Percentiles rank a stretch among this genome's conserved stretches.
Evolutionary conservation across 805 yeast species (phyloP).

Genomic region (Kuraishia capsulata): DNA sequence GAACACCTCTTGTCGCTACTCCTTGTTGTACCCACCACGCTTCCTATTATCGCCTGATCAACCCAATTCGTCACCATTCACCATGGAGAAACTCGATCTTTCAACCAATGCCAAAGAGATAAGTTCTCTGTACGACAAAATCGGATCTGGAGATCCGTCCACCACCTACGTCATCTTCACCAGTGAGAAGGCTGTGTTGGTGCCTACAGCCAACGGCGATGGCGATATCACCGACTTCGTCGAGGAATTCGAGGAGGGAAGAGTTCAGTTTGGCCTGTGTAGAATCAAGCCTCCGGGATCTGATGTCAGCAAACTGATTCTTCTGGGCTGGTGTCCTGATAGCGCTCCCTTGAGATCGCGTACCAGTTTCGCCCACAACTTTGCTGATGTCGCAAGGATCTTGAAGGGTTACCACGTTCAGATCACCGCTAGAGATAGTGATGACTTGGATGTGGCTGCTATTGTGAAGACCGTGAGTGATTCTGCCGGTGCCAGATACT

Average conservation of each 20-base stretch:
- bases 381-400: slow-evolving; percentile 63
- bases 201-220: slow-evolving; percentile 41
- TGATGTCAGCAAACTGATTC: slow-evolving; percentile 72
- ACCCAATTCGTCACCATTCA: too few relatives aligned
- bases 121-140: slow-evolving; percentile 65
- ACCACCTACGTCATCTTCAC: slow-evolving; percentile 75
- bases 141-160: slow-evolving; percentile 68
- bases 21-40: too few relatives aligned
- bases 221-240: slow-evolving; percentile 73
- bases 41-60: too few relatives aligned
- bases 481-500: slow-evolving; percentile 95
- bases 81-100: slow-evolving; percentile 48
- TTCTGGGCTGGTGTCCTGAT: slow-evolving; percentile 97
- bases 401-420: slow-evolving; percentile 89
- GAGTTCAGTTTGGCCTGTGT: slow-evolving; percentile 84
- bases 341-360: slow-evolving; percentile 77
- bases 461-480: slow-evolving; percentile 69
- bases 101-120: slow-evolving; percentile 69
- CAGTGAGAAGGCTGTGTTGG: slow-evolving; percentile 48
- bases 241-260: slow-evolving; percentile 74
- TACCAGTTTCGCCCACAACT: slow-evolving; percentile 68
- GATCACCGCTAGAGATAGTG: slow-evolving; percentile 90
- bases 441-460: slow-evolving; percentile 77
- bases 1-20: too few relatives aligned
- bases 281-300: slow-evolving; percentile 89